A percentile compares a stretch with the other conserved stretches of the same genome.
phyloP scores from a whole-genome alignment of 2,329 filamentous ascomycete species.

The Fusarium albosuccineum region DNA sequence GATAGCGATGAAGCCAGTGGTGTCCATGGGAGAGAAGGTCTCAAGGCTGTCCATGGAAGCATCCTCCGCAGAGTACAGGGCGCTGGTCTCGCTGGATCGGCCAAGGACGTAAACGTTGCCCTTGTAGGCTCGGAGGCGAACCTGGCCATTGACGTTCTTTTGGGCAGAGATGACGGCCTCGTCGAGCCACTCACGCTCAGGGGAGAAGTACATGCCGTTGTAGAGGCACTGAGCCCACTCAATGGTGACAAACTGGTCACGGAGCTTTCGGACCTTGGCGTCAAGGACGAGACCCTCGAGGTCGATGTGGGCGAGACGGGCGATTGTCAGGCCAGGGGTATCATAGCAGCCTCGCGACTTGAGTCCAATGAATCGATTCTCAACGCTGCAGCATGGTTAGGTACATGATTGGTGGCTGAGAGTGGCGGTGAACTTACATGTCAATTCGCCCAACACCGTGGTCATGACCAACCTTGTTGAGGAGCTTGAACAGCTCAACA shows the following conservation, averaged over 20 bases:
- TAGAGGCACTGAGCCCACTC: slow-evolving; percentile 59
- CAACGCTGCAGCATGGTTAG: slow-evolving; percentile 49
- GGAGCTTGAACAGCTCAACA: slow-evolving; percentile 73
- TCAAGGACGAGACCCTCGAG: slow-evolving; percentile 69
- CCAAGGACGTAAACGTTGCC: slow-evolving; percentile 63
- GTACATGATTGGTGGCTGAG: neutral
- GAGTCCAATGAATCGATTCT: slow-evolving; percentile 57
- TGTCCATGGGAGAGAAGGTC: slow-evolving; percentile 77
- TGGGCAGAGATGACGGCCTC: slow-evolving; percentile 66
- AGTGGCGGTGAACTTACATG: slow-evolving; percentile 31
- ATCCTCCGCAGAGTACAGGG: slow-evolving; percentile 65
- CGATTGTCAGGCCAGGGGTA: slow-evolving; percentile 36
- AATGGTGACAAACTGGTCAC: slow-evolving; percentile 64
- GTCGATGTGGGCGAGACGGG: slow-evolving; percentile 54
- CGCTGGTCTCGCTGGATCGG: slow-evolving; percentile 59
- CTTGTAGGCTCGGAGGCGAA: slow-evolving; percentile 58
- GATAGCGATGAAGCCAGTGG: slow-evolving; percentile 70
- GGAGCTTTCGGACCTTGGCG: slow-evolving; percentile 64
- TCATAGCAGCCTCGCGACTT: slow-evolving; percentile 56
- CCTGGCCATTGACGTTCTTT: slow-evolving; percentile 56
- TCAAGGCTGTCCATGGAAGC: slow-evolving; percentile 65
- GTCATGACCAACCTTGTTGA: slow-evolving; percentile 73
- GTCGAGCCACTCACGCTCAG: slow-evolving; percentile 59
- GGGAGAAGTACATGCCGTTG: slow-evolving; percentile 68
- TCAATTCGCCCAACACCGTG: slow-evolving; percentile 77